phyloP scores from a whole-genome alignment of 352 stramenopile species.

The Globisporangium cederbergense region DNA sequence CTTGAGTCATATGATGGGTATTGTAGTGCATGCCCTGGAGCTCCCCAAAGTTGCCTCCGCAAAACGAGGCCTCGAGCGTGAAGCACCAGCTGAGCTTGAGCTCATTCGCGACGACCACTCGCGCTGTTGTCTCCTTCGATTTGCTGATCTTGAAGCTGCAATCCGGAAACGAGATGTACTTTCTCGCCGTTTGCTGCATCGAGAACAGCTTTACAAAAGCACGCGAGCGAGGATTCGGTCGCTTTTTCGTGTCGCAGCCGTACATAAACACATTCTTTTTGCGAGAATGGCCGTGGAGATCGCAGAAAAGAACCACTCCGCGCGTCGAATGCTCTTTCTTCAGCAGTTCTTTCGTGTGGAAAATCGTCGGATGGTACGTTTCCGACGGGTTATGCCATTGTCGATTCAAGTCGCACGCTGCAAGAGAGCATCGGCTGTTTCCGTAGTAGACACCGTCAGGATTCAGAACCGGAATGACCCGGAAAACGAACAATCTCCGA shows the following conservation, averaged over 20 bases:
- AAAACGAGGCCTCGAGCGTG: slow-evolving; percentile 88
- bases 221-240: slow-evolving; percentile 64
- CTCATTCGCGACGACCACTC: slow-evolving; percentile 81
- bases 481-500: slow-evolving; percentile 88
- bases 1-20: slow-evolving; percentile 46
- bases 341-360: slow-evolving; percentile 83
- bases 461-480: slow-evolving; percentile 93
- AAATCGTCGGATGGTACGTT: slow-evolving; percentile 86
- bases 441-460: slow-evolving; percentile 92
- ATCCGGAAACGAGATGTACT: slow-evolving; percentile 59
- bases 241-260: slow-evolving; percentile 90
- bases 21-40: slow-evolving; percentile 69
- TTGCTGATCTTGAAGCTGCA: slow-evolving; percentile 84
- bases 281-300: slow-evolving; percentile 90
- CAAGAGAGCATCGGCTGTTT: slow-evolving; percentile 89
- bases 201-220: slow-evolving; percentile 73
- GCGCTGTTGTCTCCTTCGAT: slow-evolving; percentile 75
- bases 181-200: slow-evolving; percentile 58
- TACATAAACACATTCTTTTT: slow-evolving; percentile 96
- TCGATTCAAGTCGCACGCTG: slow-evolving; percentile 84
- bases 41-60: slow-evolving; percentile 67
- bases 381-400: slow-evolving; percentile 80
- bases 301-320: slow-evolving; percentile 82
- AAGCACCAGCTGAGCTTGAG: slow-evolving; percentile 76
- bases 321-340: slow-evolving; percentile 38